Evolutionary conservation across 441 rosid genomes (phyloP), one percentile per base, ranked within the genome.

Genomic region (Aquilaria agallochum): DNA sequence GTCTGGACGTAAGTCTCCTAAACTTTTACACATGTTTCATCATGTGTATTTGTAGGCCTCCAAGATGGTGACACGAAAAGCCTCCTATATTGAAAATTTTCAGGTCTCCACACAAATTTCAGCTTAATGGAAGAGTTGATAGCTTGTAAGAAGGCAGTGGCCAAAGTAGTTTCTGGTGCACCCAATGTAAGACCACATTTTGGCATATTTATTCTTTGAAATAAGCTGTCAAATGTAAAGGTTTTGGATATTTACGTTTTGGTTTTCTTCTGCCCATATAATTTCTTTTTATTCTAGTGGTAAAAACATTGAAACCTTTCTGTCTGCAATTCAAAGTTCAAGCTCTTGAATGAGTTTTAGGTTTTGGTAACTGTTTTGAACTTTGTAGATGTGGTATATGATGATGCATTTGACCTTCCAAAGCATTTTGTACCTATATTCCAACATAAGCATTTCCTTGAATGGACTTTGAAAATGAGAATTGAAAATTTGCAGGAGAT

Each of bases 21-120:
- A 68, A 49, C 59, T 55, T 76, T 55, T 36, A 50, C 60, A 14
- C 46, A 34, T 66, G 12, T 53, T 56, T 63, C 31, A 56, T 13
- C 11, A 36, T 49, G 47, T 31, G 10, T 42, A 53, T 63, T 56
- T 47, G 4, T 58, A 30, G 31, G 49, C 58, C 40, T 67, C 60
- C 57, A 62, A 11, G 61, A 51, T 68, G 56, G 68, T 75, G 44
- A 7, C 49, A 51, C 55, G 63, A 54, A 9, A 55, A 53, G 31
- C 42, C 50, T 55, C 48, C 40, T 60, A 5, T 65, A 50, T 56
- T 31, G 61, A 55, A 57, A 56, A 44, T 50, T 67, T 45, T 59
- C 81, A 93, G 97, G 98, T 72, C 87, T 93, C 59, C 98, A 93
- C 72, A 93, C 98, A 20, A 93, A 93, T 72, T 93, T 75, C 83